These are phyloP conservation scores for Amauroascus niger DNA, from an alignment of 2,329 filamentous ascomycete genomes.

Conservation along the genomic window DNA sequence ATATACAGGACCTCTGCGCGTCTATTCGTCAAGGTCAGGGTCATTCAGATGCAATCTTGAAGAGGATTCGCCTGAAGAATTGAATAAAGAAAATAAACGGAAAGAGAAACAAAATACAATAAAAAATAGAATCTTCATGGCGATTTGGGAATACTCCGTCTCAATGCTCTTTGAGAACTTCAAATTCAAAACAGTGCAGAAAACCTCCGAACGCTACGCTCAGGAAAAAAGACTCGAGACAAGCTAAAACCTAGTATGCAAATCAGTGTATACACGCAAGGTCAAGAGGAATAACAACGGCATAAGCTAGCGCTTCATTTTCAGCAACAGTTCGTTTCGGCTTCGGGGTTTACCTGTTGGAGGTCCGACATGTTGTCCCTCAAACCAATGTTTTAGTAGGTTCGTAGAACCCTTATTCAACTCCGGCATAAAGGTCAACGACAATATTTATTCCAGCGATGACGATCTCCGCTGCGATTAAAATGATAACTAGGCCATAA, in stretches of 20 bases:
- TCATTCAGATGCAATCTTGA: too few relatives aligned
- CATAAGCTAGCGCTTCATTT: not conserved
- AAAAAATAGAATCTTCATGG: too few relatives aligned
- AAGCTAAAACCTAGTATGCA: not conserved
- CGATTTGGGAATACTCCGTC: not conserved
- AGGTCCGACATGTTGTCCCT: not conserved
- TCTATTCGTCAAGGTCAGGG: too few relatives aligned
- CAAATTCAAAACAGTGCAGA: not conserved
- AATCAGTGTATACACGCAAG: not conserved
- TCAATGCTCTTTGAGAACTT: not conserved
- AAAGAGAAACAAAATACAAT: too few relatives aligned
- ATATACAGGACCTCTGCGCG: too few relatives aligned
- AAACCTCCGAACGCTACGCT: not conserved
- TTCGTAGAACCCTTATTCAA: conserved; percentile 37
- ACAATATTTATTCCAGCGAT: conserved; percentile 91
- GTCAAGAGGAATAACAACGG: not conserved
- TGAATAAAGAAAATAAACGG: too few relatives aligned
- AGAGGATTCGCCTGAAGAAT: too few relatives aligned
- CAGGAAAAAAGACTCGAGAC: not conserved
- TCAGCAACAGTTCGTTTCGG: not conserved
- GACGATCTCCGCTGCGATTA: conserved; percentile 91
- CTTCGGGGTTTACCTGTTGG: not conserved
- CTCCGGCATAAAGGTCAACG: conserved; percentile 74
- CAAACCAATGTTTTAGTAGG: not conserved
- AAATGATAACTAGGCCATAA: conserved; percentile 61